Conservation (phyloP, 140 eudicot genomes). For the Bidens hawaiensis region DNA sequence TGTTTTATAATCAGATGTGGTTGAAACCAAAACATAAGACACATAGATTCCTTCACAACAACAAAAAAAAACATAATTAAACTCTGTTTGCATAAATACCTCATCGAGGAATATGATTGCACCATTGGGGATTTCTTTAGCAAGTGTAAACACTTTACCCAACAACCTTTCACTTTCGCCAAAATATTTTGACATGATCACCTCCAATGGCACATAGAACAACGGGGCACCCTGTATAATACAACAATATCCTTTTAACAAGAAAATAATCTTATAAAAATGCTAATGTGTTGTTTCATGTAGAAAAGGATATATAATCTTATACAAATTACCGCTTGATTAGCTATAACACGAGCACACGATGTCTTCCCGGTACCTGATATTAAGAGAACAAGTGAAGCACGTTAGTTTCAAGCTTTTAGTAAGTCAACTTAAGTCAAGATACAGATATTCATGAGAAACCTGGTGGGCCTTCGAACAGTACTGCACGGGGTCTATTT, state of each 20-base stretch:
- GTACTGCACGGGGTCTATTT: slow-evolving; percentile 95
- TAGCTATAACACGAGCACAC: slow-evolving; percentile 97
- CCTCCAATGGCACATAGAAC: slow-evolving; percentile 91
- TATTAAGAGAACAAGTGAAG: slow-evolving; percentile 13
- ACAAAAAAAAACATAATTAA: too few species aligned
- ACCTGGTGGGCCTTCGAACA: slow-evolving; percentile 99
- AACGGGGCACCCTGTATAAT: slow-evolving; percentile 77
- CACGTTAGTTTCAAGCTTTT: slow-evolving; percentile 16
- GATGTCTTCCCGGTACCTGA: slow-evolving; percentile 99
- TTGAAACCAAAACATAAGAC: neutral
- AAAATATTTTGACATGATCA: slow-evolving; percentile 85
- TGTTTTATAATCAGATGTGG: slow-evolving; percentile 25
- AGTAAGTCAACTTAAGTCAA: slow-evolving; percentile 7
- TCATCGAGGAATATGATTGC: slow-evolving; percentile 92
- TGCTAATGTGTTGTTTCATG: too few species aligned
- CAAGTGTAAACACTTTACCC: slow-evolving; percentile 93
- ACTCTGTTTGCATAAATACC: slow-evolving; percentile 41
- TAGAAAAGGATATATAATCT: too few species aligned
- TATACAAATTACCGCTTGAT: slow-evolving; percentile 81
- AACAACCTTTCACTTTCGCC: slow-evolving; percentile 97
- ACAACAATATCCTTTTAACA: too few species aligned
- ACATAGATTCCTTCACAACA: neutral
- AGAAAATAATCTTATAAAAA: neutral
- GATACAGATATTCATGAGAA: too few species aligned
- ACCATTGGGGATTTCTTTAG: slow-evolving; percentile 86